Base-by-base conservation (phyloP, 495 filamentous ascomycete genomes). In the Lophiotrema nucula region DNA sequence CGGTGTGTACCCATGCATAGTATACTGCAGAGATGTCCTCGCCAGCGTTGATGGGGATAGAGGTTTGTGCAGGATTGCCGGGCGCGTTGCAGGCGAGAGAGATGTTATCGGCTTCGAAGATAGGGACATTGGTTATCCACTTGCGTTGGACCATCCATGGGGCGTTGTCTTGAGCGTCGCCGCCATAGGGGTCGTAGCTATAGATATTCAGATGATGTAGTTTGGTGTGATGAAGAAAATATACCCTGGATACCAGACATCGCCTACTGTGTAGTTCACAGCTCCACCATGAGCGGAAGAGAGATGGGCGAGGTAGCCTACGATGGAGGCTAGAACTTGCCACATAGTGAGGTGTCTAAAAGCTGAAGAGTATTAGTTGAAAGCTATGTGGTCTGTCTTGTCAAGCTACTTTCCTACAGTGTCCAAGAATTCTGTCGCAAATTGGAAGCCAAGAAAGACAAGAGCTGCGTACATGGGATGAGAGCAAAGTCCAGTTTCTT, bases 1-100 rank as follows among this genome's bases (percentile, higher is more conserved):
- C 78, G 47, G 70, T 67, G 64, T 83, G 81, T 1, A 80, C 81
- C 81, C 81, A 83, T 60, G 80, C 78, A 16, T 61, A 37, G 78
- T 79, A 83, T 26, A 79, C 65, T 11, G 79, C 80, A 4, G 74
- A 72, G 26, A 84, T 70, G 48, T 69, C 76, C 21, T 62, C 52
- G 48, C 81, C 81, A 19, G 79, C 76, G 23, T 64, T 55, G 43
- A 75, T 72, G 35, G 72, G 70, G 15, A 79, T 79, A 35, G 51
- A 64, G 31, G 75, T 55, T 2, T 69, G 70, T 2, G 76, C 78
- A 1, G 73, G 75, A 2, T 72, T 77, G 49, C 79, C 79, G n/a
- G 77, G 77, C 66, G 38, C 25, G 41, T 83, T 83, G 70, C 81
- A 84, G 42, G 78, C 73, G 49, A 82, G 73, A 62, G 73, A 74